Conservation (phyloP, 441 rosid species). For the Brassica hybrid region DNA sequence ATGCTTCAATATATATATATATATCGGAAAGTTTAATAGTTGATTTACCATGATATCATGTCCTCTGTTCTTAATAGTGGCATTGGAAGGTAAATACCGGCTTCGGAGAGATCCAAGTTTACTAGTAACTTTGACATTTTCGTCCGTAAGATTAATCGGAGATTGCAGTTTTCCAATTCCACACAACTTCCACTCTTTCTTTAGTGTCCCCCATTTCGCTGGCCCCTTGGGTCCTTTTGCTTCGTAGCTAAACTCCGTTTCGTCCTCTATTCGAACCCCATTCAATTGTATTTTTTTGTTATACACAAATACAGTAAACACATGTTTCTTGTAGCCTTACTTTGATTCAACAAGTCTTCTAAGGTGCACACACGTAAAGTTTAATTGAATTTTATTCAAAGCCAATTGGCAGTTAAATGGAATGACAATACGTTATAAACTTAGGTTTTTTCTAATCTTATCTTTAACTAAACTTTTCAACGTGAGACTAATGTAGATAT, state of each 20-base stretch:
- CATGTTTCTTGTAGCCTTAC: neutral
- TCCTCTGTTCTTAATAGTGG: constrained; percentile 74
- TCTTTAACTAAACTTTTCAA: constrained; percentile 1
- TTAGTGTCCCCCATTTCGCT: constrained; percentile 67
- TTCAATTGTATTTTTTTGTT: constrained; percentile 3
- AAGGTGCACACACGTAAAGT: neutral
- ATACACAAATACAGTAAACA: neutral
- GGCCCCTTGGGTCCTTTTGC: constrained; percentile 54
- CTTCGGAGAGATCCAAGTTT: constrained; percentile 56
- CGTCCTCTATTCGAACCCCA: constrained; percentile 54
- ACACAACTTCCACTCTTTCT: constrained; percentile 64
- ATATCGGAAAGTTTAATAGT: neutral
- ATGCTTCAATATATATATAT: neutral
- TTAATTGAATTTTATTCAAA: neutral
- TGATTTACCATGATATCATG: constrained; percentile 77
- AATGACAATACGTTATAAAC: neutral
- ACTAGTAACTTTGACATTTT: constrained; percentile 54
- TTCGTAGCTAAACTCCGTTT: constrained; percentile 61
- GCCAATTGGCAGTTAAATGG: neutral
- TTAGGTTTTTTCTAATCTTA: neutral
- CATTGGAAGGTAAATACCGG: constrained; percentile 54
- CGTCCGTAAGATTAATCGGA: constrained; percentile 59
- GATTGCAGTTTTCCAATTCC: constrained; percentile 77
- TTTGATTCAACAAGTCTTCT: neutral
- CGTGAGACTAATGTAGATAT: neutral